Evolutionary conservation across 495 filamentous ascomycete species (phyloP).

Genomic region (Hyaloscypha variabilis): DNA sequence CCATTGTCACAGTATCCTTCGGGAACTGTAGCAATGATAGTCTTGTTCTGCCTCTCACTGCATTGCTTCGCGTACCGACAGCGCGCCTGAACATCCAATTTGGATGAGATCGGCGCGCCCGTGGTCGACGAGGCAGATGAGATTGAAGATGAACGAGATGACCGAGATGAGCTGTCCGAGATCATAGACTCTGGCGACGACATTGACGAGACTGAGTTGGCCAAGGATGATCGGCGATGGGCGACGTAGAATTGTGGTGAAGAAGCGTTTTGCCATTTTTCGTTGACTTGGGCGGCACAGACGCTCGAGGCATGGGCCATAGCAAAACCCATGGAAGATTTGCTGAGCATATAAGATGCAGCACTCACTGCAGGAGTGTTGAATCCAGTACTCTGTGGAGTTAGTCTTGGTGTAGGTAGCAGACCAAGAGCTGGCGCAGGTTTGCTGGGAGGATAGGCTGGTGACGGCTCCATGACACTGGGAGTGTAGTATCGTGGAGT

Average conservation of each 20-base stretch:
- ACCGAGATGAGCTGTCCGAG: constrained; percentile 71
- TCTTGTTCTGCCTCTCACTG: constrained; percentile 51
- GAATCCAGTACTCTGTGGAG: constrained; percentile 72
- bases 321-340: constrained; percentile 70
- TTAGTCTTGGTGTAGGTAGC: constrained; percentile 78
- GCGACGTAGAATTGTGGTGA: constrained; percentile 59
- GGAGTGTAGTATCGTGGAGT: constrained; percentile 49
- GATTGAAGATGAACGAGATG: constrained; percentile 74
- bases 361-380: constrained; percentile 92
- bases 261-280: constrained; percentile 58
- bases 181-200: constrained; percentile 93
- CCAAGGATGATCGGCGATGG: constrained; percentile 73
- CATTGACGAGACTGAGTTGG: constrained; percentile 72
- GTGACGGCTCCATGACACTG: constrained; percentile 61
- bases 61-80: constrained; percentile 72
- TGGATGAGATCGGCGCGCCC: constrained; percentile 64
- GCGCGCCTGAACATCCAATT: constrained; percentile 81
- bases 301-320: constrained; percentile 75
- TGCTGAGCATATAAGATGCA: constrained; percentile 52
- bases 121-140: constrained; percentile 69
- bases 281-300: constrained; percentile 55
- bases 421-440: constrained; percentile 59
- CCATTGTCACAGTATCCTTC: constrained; percentile 57
- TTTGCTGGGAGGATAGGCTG: constrained; percentile 53
- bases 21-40: constrained; percentile 52